Base-by-base conservation (phyloP, 2,329 filamentous ascomycete species). In the Lojkania enalia region DNA sequence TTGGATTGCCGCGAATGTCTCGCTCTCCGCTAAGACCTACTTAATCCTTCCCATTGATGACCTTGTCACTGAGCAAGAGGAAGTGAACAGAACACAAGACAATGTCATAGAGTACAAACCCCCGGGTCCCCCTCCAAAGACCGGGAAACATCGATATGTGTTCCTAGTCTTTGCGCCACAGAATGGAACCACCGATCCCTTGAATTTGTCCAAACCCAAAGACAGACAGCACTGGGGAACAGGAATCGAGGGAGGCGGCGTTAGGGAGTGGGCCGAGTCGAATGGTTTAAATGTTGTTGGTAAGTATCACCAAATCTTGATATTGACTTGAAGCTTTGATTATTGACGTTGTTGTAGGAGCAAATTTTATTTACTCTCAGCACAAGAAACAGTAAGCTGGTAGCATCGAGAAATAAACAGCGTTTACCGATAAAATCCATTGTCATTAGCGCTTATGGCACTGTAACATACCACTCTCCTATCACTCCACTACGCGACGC, bases 61-160 rank as follows among this genome's bases (percentile, higher is more conserved):
- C 23, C 50, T 53, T 33, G 48, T 42, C 3, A 37, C 49, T 9
- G 35, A 46, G 0, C 43, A 57, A 19, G 30, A 52, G 5, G 35
- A 29, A 51, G 32, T 46, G 41, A 42, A 46, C 25, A 52, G 48
- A 40, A 44, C 46, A 3, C 49, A 55, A 1, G 63, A 71, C 20
- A 71, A 77, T 32, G 55, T 80, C 5, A 60, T 78, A 38, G 58
- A 67, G 46, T 82, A 81, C 54, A 76, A 80, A 52, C 71, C 78
- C 4, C 80, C 80, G 0, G 73, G 72, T 4, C 79, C 80, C 20
- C 80, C 80, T 0, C 64, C 72, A 5, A 77, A 78, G 64, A 82
- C 80, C 0, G 78, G 79, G 2, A 75, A 76, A 54, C 80, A 83
- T 55, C 70, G 80, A 41, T 83, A 83, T 58, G 76, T 83, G 3